Conservation (phyloP, 177 flowering plant genomes). For the Telopea speciosissima region DNA sequence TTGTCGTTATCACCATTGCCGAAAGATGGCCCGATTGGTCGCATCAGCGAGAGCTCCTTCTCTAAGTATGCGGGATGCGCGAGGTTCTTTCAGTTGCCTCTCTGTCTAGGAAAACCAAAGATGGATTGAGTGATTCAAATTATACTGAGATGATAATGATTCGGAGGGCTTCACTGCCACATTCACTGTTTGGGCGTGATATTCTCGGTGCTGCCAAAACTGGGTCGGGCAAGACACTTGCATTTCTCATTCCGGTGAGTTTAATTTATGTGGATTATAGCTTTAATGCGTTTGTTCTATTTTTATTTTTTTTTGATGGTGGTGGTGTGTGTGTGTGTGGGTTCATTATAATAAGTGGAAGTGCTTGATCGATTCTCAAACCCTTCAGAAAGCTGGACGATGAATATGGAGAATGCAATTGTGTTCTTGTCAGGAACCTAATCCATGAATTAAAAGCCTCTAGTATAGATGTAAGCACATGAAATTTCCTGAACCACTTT, state of each 20-base stretch:
- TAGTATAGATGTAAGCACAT: no score
- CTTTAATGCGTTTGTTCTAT: no score
- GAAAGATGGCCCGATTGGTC: conserved; percentile 39
- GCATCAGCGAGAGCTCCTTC: conserved; percentile 30
- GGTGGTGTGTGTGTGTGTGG: no score
- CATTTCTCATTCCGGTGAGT: conserved; percentile 85
- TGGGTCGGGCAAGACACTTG: conserved; percentile 92
- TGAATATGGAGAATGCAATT: no score
- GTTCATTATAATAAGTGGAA: no score
- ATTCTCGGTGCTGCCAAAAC: conserved; percentile 96
- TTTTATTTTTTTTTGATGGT: no score
- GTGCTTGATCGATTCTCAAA: no score
- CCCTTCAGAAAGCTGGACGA: no score
- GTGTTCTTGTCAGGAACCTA: no score
- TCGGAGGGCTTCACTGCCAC: conserved; percentile 86
- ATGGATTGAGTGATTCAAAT: conserved; percentile 40
- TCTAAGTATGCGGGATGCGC: conserved; percentile 58
- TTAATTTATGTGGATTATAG: neutral
- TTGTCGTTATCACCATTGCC: conserved; percentile 52
- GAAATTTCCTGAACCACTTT: no score
- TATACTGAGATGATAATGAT: conserved; percentile 63
- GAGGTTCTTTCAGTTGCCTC: conserved; percentile 62
- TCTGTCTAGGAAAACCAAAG: conserved; percentile 59
- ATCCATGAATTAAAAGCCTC: no score
- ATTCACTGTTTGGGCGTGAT: conserved; percentile 79